Conservation (phyloP, 2,329 filamentous ascomycete genomes). For the Trichoderma brevicompactum region DNA sequence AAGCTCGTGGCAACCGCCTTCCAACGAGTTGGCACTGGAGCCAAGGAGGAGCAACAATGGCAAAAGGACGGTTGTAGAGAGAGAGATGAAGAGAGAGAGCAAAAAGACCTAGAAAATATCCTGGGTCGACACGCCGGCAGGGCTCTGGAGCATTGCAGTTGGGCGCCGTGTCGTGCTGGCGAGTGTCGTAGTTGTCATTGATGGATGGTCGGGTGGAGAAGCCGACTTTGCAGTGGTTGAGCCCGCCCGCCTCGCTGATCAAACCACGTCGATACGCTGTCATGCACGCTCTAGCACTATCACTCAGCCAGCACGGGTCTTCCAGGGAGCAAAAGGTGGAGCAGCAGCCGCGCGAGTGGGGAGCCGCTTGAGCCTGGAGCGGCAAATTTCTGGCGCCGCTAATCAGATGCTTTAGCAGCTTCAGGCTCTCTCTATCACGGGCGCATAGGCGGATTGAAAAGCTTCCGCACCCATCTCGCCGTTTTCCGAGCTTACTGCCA, state of each 20-base stretch:
- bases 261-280: slow-evolving; percentile 20
- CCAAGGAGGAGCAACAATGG: not conserved
- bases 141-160: not conserved
- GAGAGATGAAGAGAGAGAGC: not conserved
- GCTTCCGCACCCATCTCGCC: too few relatives aligned
- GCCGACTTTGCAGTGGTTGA: not conserved
- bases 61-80: not conserved
- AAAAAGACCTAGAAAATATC: not conserved
- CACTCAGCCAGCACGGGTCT: slow-evolving; percentile 2
- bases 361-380: not conserved
- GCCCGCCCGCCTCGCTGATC: too few relatives aligned
- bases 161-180: slow-evolving; percentile 11
- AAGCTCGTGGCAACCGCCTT: slow-evolving; percentile 11
- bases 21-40: slow-evolving; percentile 2
- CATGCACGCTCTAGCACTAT: slow-evolving; percentile 22
- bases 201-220: slow-evolving; percentile 11
- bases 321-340: slow-evolving; percentile 13
- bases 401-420: slow-evolving; percentile 12
- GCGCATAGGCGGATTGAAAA: too few relatives aligned
- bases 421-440: slow-evolving; percentile 15
- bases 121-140: slow-evolving; percentile 4
- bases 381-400: slow-evolving; percentile 3
- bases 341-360: not conserved
- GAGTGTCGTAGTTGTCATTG: slow-evolving; percentile 19
- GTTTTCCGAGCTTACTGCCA: too few relatives aligned